Evolutionary conservation across 176 grass and related monocot genomes (phyloP), one percentile per base, ranked within the genome.

Genomic region (Luzula sylvatica): DNA sequence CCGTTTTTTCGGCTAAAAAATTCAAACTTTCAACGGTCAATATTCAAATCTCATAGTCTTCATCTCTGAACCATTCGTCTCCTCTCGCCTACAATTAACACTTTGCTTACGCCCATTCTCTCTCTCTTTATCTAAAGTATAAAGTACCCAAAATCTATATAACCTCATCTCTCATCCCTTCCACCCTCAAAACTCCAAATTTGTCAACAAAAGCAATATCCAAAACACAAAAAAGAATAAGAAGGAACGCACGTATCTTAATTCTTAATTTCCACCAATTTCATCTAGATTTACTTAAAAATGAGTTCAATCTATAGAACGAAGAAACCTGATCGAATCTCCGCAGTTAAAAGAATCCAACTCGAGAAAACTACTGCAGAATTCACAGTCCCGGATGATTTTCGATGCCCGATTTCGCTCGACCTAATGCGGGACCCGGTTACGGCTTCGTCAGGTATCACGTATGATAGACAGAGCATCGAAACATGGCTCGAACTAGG

Each of bases 371-470:
- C 26, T 1, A 23, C n/a, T 0, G 20, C 11, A 12, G 82, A 87
- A 15, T 11, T 65, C 25, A 1, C 49, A 0, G 68, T 87, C 11
- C 83, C 88, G 20, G 46, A 69, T 50, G 43, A 82, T 57, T 94
- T 87, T 55, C 72, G 73, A 6, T 94, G 88, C 75, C 88, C 88
- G 13, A 94, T 94, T 14, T 94, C 88, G 8, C 83, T 94, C 7
- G 83, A 94, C 25, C 63, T 94, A 44, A 94, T 94, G 88, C 52
- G 56, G 1, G 88, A 94, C 23, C 88, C 88, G 0, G 88, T 94
- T 1, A 94, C 78, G 15, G 83, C 79, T 60, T 66, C 72, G 2
- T 87, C 88, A 16, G 88, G 88, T 6, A 94, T 94, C 55, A 87
- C 88, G 2, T 94, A 94, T 44, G 83, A 87, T 49, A 22, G 88